Evolutionary conservation across 495 filamentous ascomycete species (phyloP).

Genomic region (Aspergillus asperescens): DNA sequence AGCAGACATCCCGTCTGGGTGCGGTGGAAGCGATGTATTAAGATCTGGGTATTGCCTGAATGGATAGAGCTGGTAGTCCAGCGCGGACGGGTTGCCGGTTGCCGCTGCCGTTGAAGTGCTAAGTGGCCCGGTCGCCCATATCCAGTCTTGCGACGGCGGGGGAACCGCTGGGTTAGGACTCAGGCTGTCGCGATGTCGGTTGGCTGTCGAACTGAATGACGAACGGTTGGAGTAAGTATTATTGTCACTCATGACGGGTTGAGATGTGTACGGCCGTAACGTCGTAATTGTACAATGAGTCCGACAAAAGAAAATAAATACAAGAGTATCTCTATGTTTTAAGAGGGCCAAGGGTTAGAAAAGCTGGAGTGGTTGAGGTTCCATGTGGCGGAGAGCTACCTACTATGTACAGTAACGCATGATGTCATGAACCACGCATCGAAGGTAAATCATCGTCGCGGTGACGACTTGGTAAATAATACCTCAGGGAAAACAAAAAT

Average conservation of each 20-base stretch:
- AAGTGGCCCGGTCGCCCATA: slow-evolving; percentile 3
- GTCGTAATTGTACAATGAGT: no score
- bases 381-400: background rate
- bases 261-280: background rate
- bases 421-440: background rate
- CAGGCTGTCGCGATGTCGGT: background rate
- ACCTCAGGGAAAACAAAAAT: no score
- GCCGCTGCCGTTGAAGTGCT: background rate
- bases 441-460: no score
- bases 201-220: background rate
- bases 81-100: background rate
- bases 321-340: no score
- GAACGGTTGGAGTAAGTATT: background rate
- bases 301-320: no score
- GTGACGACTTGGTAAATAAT: no score
- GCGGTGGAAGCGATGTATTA: slow-evolving; percentile 4
- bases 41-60: background rate
- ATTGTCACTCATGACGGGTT: slow-evolving; percentile 1
- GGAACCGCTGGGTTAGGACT: background rate
- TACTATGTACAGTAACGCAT: background rate
- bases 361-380: no score
- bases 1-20: background rate
- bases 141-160: slow-evolving; percentile 3
- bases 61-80: background rate
- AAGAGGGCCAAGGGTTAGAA: no score